Conservation (phyloP, 1,139 yeast species). For the Hemisphaericaspora xylofermentans region DNA sequence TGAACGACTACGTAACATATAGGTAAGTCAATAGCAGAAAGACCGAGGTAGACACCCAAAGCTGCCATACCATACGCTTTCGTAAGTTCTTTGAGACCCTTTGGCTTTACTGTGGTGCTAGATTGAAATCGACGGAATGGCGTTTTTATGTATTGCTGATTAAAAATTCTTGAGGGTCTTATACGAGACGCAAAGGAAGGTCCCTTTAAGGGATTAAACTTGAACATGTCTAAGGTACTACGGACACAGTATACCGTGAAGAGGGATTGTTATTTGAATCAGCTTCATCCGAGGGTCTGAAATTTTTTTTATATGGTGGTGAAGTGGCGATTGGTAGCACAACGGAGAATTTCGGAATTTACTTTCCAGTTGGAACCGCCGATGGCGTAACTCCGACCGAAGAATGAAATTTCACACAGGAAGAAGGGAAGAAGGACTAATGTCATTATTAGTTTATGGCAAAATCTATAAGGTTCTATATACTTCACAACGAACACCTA, state of each 20-base stretch:
- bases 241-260: too few species aligned
- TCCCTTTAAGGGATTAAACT: constrained; percentile 12
- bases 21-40: constrained; percentile 77
- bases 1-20: constrained; percentile 80
- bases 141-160: not conserved
- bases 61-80: constrained; percentile 92
- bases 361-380: too few species aligned
- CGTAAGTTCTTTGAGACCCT: constrained; percentile 66
- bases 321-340: too few species aligned
- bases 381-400: too few species aligned
- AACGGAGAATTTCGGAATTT: too few species aligned
- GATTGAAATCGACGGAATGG: constrained; percentile 21
- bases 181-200: constrained; percentile 4
- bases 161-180: constrained; percentile 1
- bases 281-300: too few species aligned
- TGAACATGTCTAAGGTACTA: constrained; percentile 10
- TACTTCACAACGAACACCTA: too few species aligned
- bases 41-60: constrained; percentile 73
- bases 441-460: not conserved
- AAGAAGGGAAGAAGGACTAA: not conserved
- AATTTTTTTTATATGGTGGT: not conserved
- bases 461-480: too few species aligned
- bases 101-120: constrained; percentile 17
- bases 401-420: too few species aligned
- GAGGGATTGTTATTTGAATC: too few species aligned